phyloP scores from a whole-genome alignment of 2,329 filamentous ascomycete species.

The Torrubiella hemipterigena region DNA sequence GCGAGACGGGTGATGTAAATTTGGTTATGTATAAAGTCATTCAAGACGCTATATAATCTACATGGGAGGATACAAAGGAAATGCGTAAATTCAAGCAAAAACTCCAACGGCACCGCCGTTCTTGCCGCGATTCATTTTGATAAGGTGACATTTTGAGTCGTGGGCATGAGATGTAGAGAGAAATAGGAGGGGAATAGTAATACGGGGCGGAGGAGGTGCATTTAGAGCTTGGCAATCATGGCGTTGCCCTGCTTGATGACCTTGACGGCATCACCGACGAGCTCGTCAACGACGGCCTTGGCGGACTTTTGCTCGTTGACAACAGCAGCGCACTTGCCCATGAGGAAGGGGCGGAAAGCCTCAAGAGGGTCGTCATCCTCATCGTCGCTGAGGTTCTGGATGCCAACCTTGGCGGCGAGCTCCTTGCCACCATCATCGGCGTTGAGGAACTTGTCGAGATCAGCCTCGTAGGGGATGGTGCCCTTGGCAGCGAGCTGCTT shows the following conservation, averaged over 20 bases:
- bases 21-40: too few species aligned
- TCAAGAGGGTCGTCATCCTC: constrained; percentile 81
- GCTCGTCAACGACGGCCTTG: constrained; percentile 87
- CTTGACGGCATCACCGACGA: constrained; percentile 69
- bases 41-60: constrained; percentile 11
- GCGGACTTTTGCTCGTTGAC: constrained; percentile 87
- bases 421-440: constrained; percentile 43
- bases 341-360: constrained; percentile 80
- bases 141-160: too few species aligned
- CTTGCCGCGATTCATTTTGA: too few species aligned
- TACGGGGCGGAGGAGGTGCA: background rate
- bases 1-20: too few species aligned
- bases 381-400: constrained; percentile 54
- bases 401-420: constrained; percentile 40
- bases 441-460: constrained; percentile 68
- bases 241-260: constrained; percentile 58
- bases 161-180: too few species aligned
- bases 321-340: constrained; percentile 94
- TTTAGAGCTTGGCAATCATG: constrained; percentile 59
- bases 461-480: constrained; percentile 83
- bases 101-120: too few species aligned
- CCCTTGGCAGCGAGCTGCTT: constrained; percentile 84
- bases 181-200: background rate
- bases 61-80: constrained; percentile 10
- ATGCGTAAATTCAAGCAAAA: constrained; percentile 12